phyloP scores from a whole-genome alignment of 257 asterid genomes.

The Petunia secreta region DNA sequence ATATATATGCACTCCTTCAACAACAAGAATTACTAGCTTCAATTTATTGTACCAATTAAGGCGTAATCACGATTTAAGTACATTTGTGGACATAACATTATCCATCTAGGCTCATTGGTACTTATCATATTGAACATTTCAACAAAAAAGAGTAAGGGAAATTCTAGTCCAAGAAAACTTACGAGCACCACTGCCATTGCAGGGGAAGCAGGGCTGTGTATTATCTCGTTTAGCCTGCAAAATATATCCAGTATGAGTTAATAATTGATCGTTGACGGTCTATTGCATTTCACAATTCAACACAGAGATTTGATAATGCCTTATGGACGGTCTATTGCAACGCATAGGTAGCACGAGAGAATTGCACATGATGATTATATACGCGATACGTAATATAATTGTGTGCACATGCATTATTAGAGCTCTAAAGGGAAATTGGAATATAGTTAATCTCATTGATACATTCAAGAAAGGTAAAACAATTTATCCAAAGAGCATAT shows the following conservation, averaged over 20 bases:
- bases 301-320: too few relatives aligned
- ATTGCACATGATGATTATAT: too few relatives aligned
- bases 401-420: too few relatives aligned
- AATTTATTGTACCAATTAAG: too few relatives aligned
- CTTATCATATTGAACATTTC: neutral
- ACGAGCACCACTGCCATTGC: slow-evolving; percentile 93
- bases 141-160: neutral
- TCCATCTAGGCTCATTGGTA: neutral
- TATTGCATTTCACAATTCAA: too few relatives aligned
- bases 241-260: neutral
- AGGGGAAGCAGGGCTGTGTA: slow-evolving; percentile 95
- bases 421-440: neutral
- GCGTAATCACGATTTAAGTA: too few relatives aligned
- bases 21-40: too few relatives aligned
- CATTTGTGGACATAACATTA: too few relatives aligned
- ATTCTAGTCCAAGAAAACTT: slow-evolving; percentile 41
- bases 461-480: slow-evolving; percentile 14
- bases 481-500: neutral
- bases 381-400: too few relatives aligned
- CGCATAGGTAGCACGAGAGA: too few relatives aligned
- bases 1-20: too few relatives aligned
- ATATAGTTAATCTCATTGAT: neutral
- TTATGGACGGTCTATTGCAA: too few relatives aligned
- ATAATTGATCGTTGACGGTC: neutral
- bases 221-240: slow-evolving; percentile 88